Conservation (phyloP, 2,329 filamentous ascomycete species). For the Ustulina deusta region DNA sequence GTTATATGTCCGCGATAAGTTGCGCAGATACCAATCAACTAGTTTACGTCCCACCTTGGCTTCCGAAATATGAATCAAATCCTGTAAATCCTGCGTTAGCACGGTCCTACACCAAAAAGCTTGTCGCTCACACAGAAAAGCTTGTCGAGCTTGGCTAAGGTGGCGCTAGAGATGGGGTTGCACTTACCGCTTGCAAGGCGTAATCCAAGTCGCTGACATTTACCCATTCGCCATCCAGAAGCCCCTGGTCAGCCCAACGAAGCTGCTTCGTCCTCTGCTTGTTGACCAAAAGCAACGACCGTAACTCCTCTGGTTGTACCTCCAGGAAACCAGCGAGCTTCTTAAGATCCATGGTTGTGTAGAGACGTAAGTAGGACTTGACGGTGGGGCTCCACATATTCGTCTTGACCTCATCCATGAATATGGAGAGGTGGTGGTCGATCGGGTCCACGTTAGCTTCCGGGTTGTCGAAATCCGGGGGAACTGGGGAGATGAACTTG, state of each 20-base stretch:
- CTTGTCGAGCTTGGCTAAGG: conserved; percentile 29
- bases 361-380: conserved; percentile 98
- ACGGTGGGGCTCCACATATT: conserved; percentile 98
- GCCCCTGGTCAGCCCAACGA: conserved; percentile 89
- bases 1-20: conserved; percentile 94
- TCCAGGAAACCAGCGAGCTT: conserved; percentile 98
- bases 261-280: conserved; percentile 99
- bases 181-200: conserved; percentile 88
- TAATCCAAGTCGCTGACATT: conserved; percentile 98
- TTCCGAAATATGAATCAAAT: conserved; percentile 98
- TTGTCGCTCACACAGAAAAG: conserved; percentile 44
- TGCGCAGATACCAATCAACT: conserved; percentile 99
- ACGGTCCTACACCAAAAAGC: conserved; percentile 41
- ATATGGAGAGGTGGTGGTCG: conserved; percentile 96
- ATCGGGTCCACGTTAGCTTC: conserved; percentile 95
- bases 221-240: conserved; percentile 91
- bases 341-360: conserved; percentile 99
- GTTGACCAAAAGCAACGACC: conserved; percentile 94
- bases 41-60: conserved; percentile 97
- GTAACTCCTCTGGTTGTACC: conserved; percentile 94
- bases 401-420: conserved; percentile 99
- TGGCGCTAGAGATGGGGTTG: conserved; percentile 21
- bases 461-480: conserved; percentile 97
- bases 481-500: conserved; percentile 98
- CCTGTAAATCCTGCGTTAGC: conserved; percentile 62